A percentile compares a stretch with the other conserved stretches of the same genome.
Evolutionary conservation across 1,284 basidiomycete species (phyloP).

Genomic region (Boletus sp.): DNA sequence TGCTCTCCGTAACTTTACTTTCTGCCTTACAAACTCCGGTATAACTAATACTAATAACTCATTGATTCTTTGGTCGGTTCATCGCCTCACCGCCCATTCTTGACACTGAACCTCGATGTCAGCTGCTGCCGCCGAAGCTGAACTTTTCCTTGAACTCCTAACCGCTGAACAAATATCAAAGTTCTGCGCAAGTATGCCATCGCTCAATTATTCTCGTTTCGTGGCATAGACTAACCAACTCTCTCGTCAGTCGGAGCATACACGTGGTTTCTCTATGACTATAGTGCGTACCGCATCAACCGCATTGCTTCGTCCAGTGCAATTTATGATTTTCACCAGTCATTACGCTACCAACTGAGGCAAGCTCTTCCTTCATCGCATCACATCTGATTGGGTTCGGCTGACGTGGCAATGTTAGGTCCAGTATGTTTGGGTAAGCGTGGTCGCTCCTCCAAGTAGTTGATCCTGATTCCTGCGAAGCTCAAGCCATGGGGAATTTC

Average conservation of each 20-base stretch:
- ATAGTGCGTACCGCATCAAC: neutral
- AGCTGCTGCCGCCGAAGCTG: neutral
- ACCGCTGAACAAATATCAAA: constrained; percentile 1
- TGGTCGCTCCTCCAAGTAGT: neutral
- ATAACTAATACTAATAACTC: neutral
- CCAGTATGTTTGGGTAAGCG: constrained; percentile 1
- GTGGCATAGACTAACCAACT: neutral
- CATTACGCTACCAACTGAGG: neutral
- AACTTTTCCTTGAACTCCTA: neutral
- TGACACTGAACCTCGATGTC: neutral
- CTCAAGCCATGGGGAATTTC: neutral
- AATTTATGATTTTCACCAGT: neutral
- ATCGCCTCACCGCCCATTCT: neutral
- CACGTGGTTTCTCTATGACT: constrained; percentile 4
- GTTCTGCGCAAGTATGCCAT: neutral
- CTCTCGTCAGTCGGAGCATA: constrained; percentile 2
- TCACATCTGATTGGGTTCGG: neutral
- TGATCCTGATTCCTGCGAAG: neutral
- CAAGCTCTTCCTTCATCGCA: neutral
- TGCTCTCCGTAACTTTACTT: neutral
- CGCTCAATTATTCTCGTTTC: neutral
- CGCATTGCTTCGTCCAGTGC: too few species aligned
- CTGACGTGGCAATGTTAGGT: neutral
- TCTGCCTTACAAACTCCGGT: neutral
- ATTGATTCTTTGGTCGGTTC: neutral